Percentiles rank a stretch among this genome's conserved stretches.
phyloP scores from a whole-genome alignment of 2,329 filamentous ascomycete species.

The Epichloe baconii region DNA sequence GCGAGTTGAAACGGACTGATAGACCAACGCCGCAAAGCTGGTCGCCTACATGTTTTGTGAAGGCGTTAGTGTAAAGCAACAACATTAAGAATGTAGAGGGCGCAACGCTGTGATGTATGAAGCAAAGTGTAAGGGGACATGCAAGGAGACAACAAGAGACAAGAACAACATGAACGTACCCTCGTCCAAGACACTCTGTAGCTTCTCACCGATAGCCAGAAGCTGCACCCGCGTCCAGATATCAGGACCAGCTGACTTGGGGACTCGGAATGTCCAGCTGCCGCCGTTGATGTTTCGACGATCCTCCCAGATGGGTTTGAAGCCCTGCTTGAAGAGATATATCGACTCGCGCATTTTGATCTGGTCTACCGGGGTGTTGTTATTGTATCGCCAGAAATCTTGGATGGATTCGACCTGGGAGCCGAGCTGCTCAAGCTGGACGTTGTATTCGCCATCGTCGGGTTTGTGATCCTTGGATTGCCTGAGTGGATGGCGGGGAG shows the following conservation, averaged over 20 bases:
- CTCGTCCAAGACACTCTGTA: conserved; percentile 60
- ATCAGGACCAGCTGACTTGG: conserved; percentile 57
- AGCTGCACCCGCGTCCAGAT: conserved; percentile 75
- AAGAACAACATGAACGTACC: conserved; percentile 33
- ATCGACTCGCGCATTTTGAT: conserved; percentile 67
- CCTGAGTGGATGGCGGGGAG: background rate
- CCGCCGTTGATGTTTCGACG: conserved; percentile 75
- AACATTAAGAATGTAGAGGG: too few species aligned
- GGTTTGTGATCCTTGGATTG: conserved; percentile 32
- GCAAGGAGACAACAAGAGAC: background rate
- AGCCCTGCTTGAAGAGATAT: conserved; percentile 68
- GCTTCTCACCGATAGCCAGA: conserved; percentile 69
- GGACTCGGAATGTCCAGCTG: conserved; percentile 84
- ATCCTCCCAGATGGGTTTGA: conserved; percentile 72
- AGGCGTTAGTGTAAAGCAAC: background rate
- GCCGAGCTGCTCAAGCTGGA: conserved; percentile 48
- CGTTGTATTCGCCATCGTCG: conserved; percentile 34
- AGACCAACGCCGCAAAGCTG: conserved; percentile 85
- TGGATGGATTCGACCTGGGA: conserved; percentile 64
- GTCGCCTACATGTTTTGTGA: conserved; percentile 39
- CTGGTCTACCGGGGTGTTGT: conserved; percentile 65
- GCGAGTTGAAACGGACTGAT: conserved; percentile 77
- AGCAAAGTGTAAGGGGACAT: too few species aligned
- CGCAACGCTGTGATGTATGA: too few species aligned
- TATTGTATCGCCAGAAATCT: conserved; percentile 75